Evolutionary conservation across 2,329 filamentous ascomycete species (phyloP), one percentile per base, ranked within the genome.

Genomic region (Verticillium dahliae): DNA sequence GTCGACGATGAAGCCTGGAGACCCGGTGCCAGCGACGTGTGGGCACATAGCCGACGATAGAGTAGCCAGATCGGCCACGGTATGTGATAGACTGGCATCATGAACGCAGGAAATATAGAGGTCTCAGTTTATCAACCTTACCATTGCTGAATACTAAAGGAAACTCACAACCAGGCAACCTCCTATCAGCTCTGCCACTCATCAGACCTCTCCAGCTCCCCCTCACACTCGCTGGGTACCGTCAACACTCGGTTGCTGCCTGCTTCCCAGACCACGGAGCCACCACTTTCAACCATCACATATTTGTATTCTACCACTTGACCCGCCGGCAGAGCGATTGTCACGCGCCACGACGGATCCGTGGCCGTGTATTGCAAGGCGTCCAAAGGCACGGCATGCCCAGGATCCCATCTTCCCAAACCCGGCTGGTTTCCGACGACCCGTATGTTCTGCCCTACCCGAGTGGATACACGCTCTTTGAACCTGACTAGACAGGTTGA

Each of bases 291-390:
- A 54, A 88, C 80, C 57, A 83, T 81, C 67, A 91, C 81, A 69
- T 85, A 92, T 76, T 91, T 91, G 72, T 90, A 91, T 75, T 85
- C 69, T 52, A 91, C 76, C 3, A 72, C 74, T 56, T 78, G 76
- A 1, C 87, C 88, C 0, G 84, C 78, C 0, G 78, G 73, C 14
- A 92, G 72, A 1, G 74, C 75, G 33, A 91, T 69, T 0, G 81
- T 82, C 0, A 73, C 79, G 56, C 75, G 80, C 90, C 89, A 92
- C 5, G 89, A 65, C 0, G 83, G 85, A 67, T 88, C 85, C 37
- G 70, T 74, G 2, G 75, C 67, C 0, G 85, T 87, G 70, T 91
- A 92, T 15, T 77, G 69, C 14, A 74, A 76, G 2, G 88, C 84
- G 56, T 79, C 82, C 22, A 92, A 76, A 0, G 83, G 68, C 1